Conservation (phyloP, 225 moss, liverwort and hornwort genomes). For the Rhytidiadelphus loreus region DNA sequence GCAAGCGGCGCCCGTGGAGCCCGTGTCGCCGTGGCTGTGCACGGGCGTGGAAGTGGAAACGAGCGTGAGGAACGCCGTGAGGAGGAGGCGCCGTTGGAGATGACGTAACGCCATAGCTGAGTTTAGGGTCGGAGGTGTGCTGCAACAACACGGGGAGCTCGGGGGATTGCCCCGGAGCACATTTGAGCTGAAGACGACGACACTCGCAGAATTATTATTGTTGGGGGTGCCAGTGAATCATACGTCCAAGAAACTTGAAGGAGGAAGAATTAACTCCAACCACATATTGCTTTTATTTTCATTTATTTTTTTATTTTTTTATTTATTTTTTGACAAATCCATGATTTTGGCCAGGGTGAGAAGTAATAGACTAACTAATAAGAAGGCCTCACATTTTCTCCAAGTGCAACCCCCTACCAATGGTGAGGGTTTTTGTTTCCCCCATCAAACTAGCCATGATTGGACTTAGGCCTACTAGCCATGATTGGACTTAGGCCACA, state of each 20-base stretch:
- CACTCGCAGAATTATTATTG: background rate
- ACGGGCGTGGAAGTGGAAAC: background rate
- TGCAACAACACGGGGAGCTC: background rate
- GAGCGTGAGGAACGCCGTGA: background rate
- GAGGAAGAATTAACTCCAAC: background rate
- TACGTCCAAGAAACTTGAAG: background rate
- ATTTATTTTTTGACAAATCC: too few species aligned
- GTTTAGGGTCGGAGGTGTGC: background rate
- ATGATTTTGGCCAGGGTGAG: too few species aligned
- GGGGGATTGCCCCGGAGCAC: background rate
- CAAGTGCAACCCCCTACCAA: accelerated
- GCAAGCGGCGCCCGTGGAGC: slow-evolving; percentile 37
- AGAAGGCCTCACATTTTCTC: background rate
- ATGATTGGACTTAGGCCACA: too few species aligned
- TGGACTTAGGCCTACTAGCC: accelerated
- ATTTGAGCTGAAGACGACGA: background rate
- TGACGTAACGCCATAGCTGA: background rate
- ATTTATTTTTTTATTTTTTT: background rate
- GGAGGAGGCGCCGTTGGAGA: background rate
- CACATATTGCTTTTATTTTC: background rate
- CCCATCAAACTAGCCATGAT: background rate
- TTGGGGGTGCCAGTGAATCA: background rate
- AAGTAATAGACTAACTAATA: too few species aligned
- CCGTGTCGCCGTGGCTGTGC: slow-evolving; percentile 28
- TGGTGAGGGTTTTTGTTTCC: accelerated